Percentiles rank a stretch among this genome's conserved stretches.
Evolutionary conservation across 139 green algal genomes (phyloP).

Genomic region (Edaphochlamys debaryana): DNA sequence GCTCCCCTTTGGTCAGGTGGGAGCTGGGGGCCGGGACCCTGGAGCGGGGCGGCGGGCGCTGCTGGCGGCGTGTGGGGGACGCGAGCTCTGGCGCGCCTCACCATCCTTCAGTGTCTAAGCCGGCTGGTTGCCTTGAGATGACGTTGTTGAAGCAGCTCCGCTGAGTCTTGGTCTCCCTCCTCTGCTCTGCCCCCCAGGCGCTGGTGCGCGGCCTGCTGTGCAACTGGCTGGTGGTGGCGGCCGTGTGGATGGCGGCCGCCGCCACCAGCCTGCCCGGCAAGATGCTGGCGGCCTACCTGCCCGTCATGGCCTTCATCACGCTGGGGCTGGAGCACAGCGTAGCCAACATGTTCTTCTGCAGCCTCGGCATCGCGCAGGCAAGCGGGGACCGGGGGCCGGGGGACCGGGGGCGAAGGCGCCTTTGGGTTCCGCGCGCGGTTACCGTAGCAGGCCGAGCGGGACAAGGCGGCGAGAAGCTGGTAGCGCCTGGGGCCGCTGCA

Average conservation of each 20-base stretch:
- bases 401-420: too few species aligned
- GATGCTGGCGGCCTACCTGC: slow-evolving; percentile 77
- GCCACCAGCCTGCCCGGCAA: slow-evolving; percentile 81
- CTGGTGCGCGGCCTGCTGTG: slow-evolving; percentile 38
- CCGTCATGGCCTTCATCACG: slow-evolving; percentile 87
- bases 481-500: too few species aligned
- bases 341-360: slow-evolving; percentile 84
- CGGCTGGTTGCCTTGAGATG: too few species aligned
- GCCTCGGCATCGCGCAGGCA: slow-evolving; percentile 56
- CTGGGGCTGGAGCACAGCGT: slow-evolving; percentile 89
- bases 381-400: background rate
- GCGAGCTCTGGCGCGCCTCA: too few species aligned
- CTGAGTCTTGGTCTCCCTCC: too few species aligned
- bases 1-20: slow-evolving; percentile 55
- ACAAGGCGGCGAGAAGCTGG: too few species aligned
- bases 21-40: background rate
- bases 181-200: background rate
- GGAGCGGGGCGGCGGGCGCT: too few species aligned
- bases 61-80: too few species aligned
- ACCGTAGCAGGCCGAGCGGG: too few species aligned
- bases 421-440: too few species aligned
- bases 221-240: slow-evolving; percentile 88
- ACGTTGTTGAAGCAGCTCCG: too few species aligned
- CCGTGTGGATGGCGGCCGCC: slow-evolving; percentile 81
- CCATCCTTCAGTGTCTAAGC: too few species aligned